Evolutionary conservation across 2,329 filamentous ascomycete species (phyloP), one percentile per base, ranked within the genome.

Genomic region (Pestalotiopsis sp.): DNA sequence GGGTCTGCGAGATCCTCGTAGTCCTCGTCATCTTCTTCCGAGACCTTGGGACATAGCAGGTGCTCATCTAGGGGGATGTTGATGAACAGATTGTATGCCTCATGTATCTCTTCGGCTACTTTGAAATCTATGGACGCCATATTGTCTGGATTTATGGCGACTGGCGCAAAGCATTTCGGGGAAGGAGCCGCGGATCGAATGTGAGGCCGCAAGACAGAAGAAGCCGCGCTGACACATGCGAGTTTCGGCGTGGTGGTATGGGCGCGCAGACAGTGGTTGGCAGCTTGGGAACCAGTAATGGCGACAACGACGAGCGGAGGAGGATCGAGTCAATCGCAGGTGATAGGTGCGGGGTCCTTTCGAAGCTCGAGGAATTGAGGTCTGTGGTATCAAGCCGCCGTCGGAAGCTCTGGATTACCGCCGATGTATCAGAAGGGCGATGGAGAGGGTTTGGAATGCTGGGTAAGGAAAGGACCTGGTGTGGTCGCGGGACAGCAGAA

Each of bases 1-100:
- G 82, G 80, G 4, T 80, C 77, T 58, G 82, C 78, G 3, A 81
- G 82, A 70, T 90, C 85, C 25, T 90, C 85, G 79, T 93, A 93
- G 74, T 90, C 86, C 71, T 88, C 86, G 23, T 79, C 78, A 70
- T 94, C 92, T 1, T 92, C 87, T 61, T 90, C 86, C 73, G 84
- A 81, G 68, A 88, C 79, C 70, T 88, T 89, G 1, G 92, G 91
- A 70, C 92, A 94, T 69, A 93, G 87, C 66, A 93, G 83, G 75
- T 94, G 92, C 27, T 84, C 80, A 14, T 86, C 80, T n/a, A 77
- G 57, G 3, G 82, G 81, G n/a, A 86, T 79, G 59, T 70, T 69
- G 67, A 70, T 67, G 17, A 70, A 68, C n/a, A 64, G 60, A 38
- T 66, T 57, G 52, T 66, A 70, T 20, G 66, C 66, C 27, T 68